Evolutionary conservation across 78 protist genomes (phyloP), one percentile per base, ranked within the genome.

Genomic region (Planoprotostelium fungivorum): DNA sequence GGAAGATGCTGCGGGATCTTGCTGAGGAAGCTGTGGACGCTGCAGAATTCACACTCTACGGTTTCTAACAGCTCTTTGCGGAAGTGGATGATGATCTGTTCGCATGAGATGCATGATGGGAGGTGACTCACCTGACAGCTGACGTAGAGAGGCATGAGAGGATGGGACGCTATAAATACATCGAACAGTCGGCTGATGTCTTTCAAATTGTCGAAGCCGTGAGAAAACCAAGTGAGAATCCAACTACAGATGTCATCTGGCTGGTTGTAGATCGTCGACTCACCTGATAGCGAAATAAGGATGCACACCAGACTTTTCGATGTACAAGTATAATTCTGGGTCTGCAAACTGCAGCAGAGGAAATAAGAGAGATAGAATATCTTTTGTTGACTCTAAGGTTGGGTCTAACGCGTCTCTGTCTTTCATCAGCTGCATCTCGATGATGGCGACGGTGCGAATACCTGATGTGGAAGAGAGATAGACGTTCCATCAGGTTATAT

Each of bases 211-310:
- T 92, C 94, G 5, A 92, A 86, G 34, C 90, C 90, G 34, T 92
- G 94, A 36, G 94, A 85, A 86, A 92, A 92, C 94, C 94, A 92
- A n/a, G 94, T 92, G 28, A 92, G 34, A 39, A 92, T 86, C 94
- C 94, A 92, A 92, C 94, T 92, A 31, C 73, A 51, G 16, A 5
- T 5, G 31, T 51, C 73, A 51, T 51, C 16, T 16, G 31, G 16
- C 73, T 51, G 73, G 16, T 25, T 25, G 5, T 51, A 25, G 31
- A 16, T 25, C 16, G 73, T 25, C 31, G 16, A 25, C 16, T 51
- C 73, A 51, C 73, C 73, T 51, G 73, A 92, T 85, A 25, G 94
- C 86, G 85, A 92, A 92, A 84, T 90, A 35, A 39, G 92, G 89
- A 37, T 92, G 91, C 9, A 92, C 90, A 38, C 88, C 63, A 34